Conservation (phyloP, 805 yeast genomes). For the Candida argentea region DNA sequence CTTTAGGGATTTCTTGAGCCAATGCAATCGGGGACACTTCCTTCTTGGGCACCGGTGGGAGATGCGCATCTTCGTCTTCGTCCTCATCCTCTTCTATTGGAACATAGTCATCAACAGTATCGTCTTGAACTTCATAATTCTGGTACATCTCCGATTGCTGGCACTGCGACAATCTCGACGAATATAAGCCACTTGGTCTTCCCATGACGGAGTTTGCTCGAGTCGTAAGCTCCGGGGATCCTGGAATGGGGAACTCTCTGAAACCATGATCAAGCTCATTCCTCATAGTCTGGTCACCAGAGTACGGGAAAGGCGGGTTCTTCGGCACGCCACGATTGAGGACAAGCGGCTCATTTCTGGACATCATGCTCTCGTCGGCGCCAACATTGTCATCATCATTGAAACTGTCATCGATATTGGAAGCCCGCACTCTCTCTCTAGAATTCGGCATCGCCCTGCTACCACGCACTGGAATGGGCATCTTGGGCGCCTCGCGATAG, state of each 20-base stretch:
- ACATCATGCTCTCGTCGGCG: constrained; percentile 4
- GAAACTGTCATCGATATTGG: constrained; percentile 24
- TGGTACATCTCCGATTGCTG: constrained; percentile 35
- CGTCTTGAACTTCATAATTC: constrained; percentile 36
- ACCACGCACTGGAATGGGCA: too few relatives aligned
- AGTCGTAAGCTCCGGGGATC: constrained; percentile 35
- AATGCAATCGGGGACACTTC: constrained; percentile 21
- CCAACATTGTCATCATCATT: constrained; percentile 10
- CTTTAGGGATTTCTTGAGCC: constrained; percentile 10
- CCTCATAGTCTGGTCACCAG: constrained; percentile 4
- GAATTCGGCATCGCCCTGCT: too few relatives aligned
- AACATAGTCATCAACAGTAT: constrained; percentile 32
- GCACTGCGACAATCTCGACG: constrained; percentile 32
- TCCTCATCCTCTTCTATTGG: constrained; percentile 34
- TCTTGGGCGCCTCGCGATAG: too few relatives aligned
- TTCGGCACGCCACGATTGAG: constrained; percentile 3
- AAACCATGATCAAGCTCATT: constrained; percentile 13
- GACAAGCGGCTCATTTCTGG: constrained; percentile 5
- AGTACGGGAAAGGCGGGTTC: constrained; percentile 19
- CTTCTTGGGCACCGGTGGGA: too few relatives aligned
- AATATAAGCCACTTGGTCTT: constrained; percentile 22
- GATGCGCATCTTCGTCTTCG: constrained; percentile 31
- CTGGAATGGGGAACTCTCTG: constrained; percentile 35
- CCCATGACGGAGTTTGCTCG: constrained; percentile 35
- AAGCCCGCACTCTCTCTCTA: neutral